These are phyloP conservation scores for Pseudogymnoascus sp. DNA, from an alignment of 2,329 filamentous ascomycete species.

Conservation along the genomic window DNA sequence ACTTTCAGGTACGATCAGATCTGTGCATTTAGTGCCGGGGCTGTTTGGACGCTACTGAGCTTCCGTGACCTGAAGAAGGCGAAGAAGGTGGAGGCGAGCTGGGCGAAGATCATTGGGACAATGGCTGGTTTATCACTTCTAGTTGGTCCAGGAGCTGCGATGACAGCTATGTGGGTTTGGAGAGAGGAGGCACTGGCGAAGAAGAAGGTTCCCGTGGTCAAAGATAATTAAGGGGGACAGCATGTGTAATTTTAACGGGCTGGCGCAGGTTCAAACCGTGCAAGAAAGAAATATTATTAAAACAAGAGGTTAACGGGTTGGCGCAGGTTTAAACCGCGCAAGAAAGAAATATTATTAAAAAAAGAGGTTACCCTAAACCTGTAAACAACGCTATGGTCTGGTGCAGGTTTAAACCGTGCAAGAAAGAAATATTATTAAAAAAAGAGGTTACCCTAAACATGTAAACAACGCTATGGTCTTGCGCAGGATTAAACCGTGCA, in stretches of 20 bases:
- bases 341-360: not conserved
- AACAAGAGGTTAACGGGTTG: too few species aligned
- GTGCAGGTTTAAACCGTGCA: too few species aligned
- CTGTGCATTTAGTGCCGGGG: conserved; percentile 17
- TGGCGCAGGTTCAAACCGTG: not conserved
- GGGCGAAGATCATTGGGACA: conserved; percentile 19
- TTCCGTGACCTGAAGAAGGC: conserved; percentile 29
- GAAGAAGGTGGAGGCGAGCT: conserved; percentile 22
- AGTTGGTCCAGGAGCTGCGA: conserved; percentile 25
- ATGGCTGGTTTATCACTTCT: conserved; percentile 17
- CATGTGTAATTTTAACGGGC: not conserved
- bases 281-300: not conserved
- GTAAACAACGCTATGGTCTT: too few species aligned
- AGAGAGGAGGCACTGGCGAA: conserved; percentile 29
- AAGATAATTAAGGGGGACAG: conserved; percentile 13
- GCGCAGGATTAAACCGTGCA: too few species aligned
- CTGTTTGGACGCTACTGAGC: conserved; percentile 27
- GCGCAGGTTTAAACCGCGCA: not conserved
- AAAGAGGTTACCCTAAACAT: too few species aligned
- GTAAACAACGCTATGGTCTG: too few species aligned
- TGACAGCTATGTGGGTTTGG: conserved; percentile 27
- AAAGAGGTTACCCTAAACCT: too few species aligned
- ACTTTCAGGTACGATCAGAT: conserved; percentile 22
- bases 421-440: not conserved
- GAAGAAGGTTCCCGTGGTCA: not conserved